Evolutionary conservation across 2,329 filamentous ascomycete genomes (phyloP), one percentile per base, ranked within the genome.

Genomic region (Colletotrichum cereale): DNA sequence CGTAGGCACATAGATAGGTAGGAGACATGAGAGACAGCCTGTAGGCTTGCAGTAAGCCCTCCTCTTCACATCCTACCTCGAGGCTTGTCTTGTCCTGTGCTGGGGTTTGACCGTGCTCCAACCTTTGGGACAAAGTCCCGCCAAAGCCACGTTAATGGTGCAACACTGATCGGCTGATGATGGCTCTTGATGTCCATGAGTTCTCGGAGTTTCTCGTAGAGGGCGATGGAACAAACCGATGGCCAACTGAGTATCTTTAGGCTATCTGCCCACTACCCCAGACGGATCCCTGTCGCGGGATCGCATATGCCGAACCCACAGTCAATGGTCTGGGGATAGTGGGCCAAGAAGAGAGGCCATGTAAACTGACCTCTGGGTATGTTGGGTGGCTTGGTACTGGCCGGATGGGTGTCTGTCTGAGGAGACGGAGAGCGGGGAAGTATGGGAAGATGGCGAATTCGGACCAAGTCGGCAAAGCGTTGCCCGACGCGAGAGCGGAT

Each of bases 241-340:
- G 29, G 18, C 50, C 5, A 34, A 14, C 29, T 34, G 3, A 6
- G 16, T 5, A 53, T 16, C 52, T 53, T 34, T 21, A 34, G 21
- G 40, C 29, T 44, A 47, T 40, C 38, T 44, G 38, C 34, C 38
- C n/a, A 40, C 50, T 70, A 66, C 67, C 67, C 67, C 67, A 38
- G 67, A 70, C 31, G 29, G 24, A 31, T 40, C 10, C 62, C 57
- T 40, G 34, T 34, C 21, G n/a, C 31, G 26, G 53, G 29, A 29
- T 47, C 29, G 24, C 24, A 24, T 26, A 26, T 40, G 26, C 18
- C 29, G 62, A 48, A 50, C 29, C 55, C 62, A 69, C 31, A 47
- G n/a, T 29, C 42, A 47, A 44, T 53, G 53, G 62, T 66, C 62
- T 60, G 62, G 36, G 48, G 62, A 66, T 47, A 69, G 67, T 60